phyloP scores from a whole-genome alignment of 2,329 filamentous ascomycete species.

The Colletotrichum sp. region DNA sequence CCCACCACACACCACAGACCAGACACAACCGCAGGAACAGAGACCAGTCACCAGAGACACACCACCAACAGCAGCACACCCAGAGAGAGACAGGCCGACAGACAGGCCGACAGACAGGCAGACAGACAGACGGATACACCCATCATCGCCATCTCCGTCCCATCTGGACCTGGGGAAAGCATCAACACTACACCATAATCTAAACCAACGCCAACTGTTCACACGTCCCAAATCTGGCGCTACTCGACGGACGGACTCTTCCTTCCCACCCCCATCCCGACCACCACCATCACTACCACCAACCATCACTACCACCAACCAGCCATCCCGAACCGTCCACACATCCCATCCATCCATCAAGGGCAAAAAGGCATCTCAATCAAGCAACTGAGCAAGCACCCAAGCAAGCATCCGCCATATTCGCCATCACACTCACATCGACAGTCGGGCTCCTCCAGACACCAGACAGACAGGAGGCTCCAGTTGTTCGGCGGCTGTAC shows the following conservation, averaged over 20 bases:
- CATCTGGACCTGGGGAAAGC: background rate
- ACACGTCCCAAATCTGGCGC: background rate
- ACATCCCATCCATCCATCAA: background rate
- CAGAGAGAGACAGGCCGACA: background rate
- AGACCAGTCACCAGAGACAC: background rate
- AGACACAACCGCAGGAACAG: background rate
- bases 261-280: background rate
- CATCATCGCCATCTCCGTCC: background rate
- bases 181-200: background rate
- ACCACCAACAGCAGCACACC: background rate
- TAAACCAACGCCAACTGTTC: background rate
- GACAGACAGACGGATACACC: background rate
- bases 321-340: background rate
- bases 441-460: background rate
- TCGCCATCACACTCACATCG: background rate
- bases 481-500: background rate
- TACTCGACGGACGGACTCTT: conserved; percentile 1
- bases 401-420: background rate
- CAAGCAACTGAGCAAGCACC: background rate
- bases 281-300: background rate
- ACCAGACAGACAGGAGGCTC: background rate
- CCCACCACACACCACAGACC: background rate
- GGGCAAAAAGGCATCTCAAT: background rate
- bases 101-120: background rate
- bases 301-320: background rate